Conservation (phyloP, 495 filamentous ascomycete species). For the Hypoxylon perforatum region DNA sequence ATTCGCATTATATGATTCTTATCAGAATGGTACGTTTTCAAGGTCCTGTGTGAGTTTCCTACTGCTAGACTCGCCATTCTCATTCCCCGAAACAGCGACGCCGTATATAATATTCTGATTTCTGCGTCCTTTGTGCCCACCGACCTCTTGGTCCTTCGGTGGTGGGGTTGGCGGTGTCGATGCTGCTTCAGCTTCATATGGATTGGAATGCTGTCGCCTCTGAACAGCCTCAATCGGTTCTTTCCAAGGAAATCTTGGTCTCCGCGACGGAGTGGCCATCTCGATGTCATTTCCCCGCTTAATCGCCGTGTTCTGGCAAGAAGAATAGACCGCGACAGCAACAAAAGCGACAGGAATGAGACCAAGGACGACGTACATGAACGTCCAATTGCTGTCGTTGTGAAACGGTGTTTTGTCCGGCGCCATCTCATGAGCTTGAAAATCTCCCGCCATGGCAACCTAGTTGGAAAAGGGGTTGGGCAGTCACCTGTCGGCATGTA, state of each 20-base stretch:
- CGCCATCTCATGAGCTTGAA: background rate
- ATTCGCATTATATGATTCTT: background rate
- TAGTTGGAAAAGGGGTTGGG: too few relatives aligned
- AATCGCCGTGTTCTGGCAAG: constrained; percentile 37
- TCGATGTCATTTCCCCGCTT: constrained; percentile 14
- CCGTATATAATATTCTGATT: background rate
- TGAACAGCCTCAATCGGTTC: constrained; percentile 1
- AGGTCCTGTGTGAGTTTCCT: background rate
- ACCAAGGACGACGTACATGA: constrained; percentile 33
- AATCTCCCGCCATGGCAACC: background rate
- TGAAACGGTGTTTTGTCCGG: background rate
- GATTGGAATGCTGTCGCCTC: background rate
- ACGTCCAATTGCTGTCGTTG: constrained; percentile 39
- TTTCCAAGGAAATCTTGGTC: constrained; percentile 10
- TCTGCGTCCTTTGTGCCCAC: background rate
- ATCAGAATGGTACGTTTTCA: constrained; percentile 12
- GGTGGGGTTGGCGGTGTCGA: background rate
- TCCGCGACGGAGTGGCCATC: constrained; percentile 10
- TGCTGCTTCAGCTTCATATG: background rate
- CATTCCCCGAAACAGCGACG: too few relatives aligned
- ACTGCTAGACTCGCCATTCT: background rate
- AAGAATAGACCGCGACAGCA: constrained; percentile 16
- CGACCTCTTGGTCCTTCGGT: background rate
- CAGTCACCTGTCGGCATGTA: too few relatives aligned
- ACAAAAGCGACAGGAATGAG: constrained; percentile 28